These are phyloP conservation scores for Saccharomycodes ludwigii DNA, from an alignment of 805 yeast genomes.

Conservation along the genomic window DNA sequence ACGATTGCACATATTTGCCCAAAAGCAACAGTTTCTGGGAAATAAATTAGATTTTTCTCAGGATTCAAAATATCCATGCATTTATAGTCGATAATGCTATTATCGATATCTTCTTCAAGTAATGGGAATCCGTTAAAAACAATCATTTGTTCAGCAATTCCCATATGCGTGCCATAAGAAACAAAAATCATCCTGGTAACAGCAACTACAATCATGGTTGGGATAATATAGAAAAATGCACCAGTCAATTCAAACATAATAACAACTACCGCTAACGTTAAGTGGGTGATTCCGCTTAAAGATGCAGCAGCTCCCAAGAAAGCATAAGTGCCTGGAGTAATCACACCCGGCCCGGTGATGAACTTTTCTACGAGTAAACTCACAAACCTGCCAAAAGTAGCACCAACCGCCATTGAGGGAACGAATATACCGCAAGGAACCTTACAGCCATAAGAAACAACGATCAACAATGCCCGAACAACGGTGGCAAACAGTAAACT, in stretches of 20 bases:
- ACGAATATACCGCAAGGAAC: slow-evolving; percentile 98
- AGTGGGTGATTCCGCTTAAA: slow-evolving; percentile 84
- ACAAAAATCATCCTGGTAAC: slow-evolving; percentile 73
- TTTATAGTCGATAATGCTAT: too few species aligned
- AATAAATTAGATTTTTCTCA: too few species aligned
- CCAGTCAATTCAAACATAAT: slow-evolving; percentile 96
- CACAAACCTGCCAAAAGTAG: slow-evolving; percentile 80
- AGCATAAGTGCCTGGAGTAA: slow-evolving; percentile 92
- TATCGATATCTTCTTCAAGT: slow-evolving; percentile 54
- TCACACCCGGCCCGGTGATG: slow-evolving; percentile 37
- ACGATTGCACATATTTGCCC: slow-evolving; percentile 1
- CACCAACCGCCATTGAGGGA: slow-evolving; percentile 96
- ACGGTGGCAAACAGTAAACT: slow-evolving; percentile 61
- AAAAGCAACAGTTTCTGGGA: slow-evolving; percentile 16
- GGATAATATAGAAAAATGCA: slow-evolving; percentile 80
- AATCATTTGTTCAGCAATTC: slow-evolving; percentile 95
- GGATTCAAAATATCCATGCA: too few species aligned
- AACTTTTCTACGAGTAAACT: slow-evolving; percentile 57
- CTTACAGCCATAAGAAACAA: slow-evolving; percentile 81
- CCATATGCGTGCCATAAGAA: slow-evolving; percentile 57
- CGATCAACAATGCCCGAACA: slow-evolving; percentile 56
- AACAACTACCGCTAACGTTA: slow-evolving; percentile 86
- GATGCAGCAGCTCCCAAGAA: slow-evolving; percentile 95
- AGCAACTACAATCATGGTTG: slow-evolving; percentile 93
- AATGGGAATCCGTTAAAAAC: slow-evolving; percentile 78